Conservation (phyloP, 306 rosid genomes). For the Crotalaria pallida region DNA sequence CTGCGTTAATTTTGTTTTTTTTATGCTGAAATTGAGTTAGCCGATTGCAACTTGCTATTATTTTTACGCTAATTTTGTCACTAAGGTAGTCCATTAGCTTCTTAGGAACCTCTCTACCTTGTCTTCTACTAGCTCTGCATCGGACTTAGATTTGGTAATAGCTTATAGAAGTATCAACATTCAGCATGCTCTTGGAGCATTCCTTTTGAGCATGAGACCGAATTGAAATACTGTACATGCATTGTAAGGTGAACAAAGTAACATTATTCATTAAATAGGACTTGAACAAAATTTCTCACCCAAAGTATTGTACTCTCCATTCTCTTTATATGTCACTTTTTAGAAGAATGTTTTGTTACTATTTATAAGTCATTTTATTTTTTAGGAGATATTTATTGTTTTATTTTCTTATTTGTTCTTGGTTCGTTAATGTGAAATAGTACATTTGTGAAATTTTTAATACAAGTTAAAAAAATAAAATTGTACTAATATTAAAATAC, state of each 20-base stretch:
- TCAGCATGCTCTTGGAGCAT: neutral
- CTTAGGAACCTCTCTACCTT: neutral
- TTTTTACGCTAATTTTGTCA: neutral
- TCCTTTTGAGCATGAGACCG: neutral
- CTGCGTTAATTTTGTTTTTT: neutral
- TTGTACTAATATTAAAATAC: no score
- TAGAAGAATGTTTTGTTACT: no score
- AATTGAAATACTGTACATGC: no score
- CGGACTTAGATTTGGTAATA: neutral
- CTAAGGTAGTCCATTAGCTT: neutral
- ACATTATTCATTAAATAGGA: neutral
- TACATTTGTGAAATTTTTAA: no score
- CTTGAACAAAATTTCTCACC: neutral
- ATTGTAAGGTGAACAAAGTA: no score
- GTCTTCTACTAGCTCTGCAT: neutral
- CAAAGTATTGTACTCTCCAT: no score
- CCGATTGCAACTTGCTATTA: constrained; percentile 17
- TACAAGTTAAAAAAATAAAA: no score
- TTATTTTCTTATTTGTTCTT: no score
- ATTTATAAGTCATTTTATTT: no score
- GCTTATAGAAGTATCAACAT: neutral
- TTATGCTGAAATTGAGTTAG: neutral
- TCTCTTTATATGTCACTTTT: no score
- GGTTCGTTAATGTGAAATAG: no score
- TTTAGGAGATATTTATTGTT: no score